Evolutionary conservation across 164 flowering plant species (phyloP), one percentile per base, ranked within the genome.

Genomic region (Aristolochia californica): DNA sequence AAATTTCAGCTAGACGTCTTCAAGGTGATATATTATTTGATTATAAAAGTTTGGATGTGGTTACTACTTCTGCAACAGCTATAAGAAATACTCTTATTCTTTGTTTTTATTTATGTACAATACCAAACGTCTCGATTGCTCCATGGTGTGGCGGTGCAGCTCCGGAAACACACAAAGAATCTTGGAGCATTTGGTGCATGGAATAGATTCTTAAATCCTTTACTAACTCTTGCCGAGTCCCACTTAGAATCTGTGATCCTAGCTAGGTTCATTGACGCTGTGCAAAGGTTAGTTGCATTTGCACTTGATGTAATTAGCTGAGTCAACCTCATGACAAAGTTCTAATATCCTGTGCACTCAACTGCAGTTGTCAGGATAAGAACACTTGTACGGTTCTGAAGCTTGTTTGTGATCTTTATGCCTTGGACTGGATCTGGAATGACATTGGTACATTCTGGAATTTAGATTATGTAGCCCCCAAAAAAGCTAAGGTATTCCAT

Each of bases 191-290:
- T 93, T 74, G 95, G 97, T 66, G 98, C 97, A 51, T 93, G 98
- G 98, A 93, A 93, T 72, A 76, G 98, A 77, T 93, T 97, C 73
- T 76, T 93, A 60, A 93, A 93, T 74, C 98, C 88, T 67, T 86
- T 93, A 23, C 69, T 93, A 59, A 93, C 87, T 10, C 91, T 93
- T 56, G 91, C 96, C 23, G 98, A 93, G 61, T 93, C 98, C 21
- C 98, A 93, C 64, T 80, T 93, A 66, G 98, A 88, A 73, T 70
- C 97, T 18, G 89, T 88, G 61, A 78, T 93, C 62, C 93, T 93
- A n/a, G 88, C 78, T 26, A 87, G 79, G 59, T 93, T 93, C 55
- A 82, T 93, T 66, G 89, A 83, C 65, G 84, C 91, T 62, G 95
- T 93, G 3, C 66, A 84, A 49, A 88, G 77, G 98, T 93, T 66